phyloP scores from a whole-genome alignment of 495 filamentous ascomycete species.

The Terfezia claveryi region DNA sequence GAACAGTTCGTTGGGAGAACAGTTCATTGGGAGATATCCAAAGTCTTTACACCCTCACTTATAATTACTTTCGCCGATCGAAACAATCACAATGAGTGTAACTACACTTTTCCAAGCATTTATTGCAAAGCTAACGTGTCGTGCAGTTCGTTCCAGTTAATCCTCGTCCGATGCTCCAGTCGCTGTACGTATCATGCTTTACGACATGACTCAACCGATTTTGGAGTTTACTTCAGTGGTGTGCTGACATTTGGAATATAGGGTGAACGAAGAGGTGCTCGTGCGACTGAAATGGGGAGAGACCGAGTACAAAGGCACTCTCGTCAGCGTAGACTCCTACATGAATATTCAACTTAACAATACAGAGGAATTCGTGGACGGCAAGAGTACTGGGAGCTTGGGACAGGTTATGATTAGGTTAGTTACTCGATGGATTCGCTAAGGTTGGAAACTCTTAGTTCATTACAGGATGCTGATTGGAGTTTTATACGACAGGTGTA shows the following conservation, averaged over 20 bases:
- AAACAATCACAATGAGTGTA: too few species aligned
- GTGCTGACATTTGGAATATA: constrained; percentile 15
- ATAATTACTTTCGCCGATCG: too few species aligned
- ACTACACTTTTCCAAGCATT: too few species aligned
- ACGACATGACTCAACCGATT: too few species aligned
- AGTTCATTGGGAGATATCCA: too few species aligned
- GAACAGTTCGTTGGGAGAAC: too few species aligned
- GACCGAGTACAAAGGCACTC: constrained; percentile 80
- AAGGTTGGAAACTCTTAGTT: constrained; percentile 1
- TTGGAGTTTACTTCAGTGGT: too few species aligned
- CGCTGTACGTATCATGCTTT: constrained; percentile 36
- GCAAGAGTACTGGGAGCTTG: constrained; percentile 58
- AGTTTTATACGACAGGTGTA: constrained; percentile 34
- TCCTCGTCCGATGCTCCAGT: constrained; percentile 73
- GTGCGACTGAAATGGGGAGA: constrained; percentile 94
- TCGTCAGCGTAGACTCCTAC: constrained; percentile 89
- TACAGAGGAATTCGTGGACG: constrained; percentile 80
- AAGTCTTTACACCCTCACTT: too few species aligned
- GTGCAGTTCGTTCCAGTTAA: constrained; percentile 54
- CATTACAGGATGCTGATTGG: background rate
- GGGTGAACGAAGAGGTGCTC: constrained; percentile 71
- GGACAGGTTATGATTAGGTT: constrained; percentile 87
- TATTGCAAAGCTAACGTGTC: too few species aligned
- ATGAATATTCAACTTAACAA: constrained; percentile 89
- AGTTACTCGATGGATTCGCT: constrained; percentile 8